Conservation (phyloP, 2,329 filamentous ascomycete species). For the Pezicula rhizophila region DNA sequence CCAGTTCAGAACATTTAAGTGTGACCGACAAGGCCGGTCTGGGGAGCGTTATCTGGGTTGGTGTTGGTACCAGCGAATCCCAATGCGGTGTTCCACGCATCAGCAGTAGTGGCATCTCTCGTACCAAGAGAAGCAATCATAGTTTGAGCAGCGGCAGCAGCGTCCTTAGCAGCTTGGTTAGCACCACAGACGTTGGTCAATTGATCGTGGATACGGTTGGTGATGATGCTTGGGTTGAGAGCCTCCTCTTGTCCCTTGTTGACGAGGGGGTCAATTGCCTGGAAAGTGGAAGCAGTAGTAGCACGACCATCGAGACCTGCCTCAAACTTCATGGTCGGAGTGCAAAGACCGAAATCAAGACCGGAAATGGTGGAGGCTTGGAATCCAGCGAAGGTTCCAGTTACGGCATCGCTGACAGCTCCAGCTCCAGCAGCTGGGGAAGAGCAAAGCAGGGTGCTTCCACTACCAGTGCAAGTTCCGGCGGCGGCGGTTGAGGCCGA, state of each 20-base stretch:
- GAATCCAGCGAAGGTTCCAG: slow-evolving; percentile 14
- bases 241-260: slow-evolving; percentile 59
- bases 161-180: slow-evolving; percentile 50
- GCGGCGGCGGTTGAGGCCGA: slow-evolving; percentile 12
- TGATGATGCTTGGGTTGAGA: slow-evolving; percentile 68
- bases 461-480: too few relatives aligned
- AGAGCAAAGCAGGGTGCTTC: neutral
- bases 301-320: slow-evolving; percentile 44
- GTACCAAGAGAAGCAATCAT: slow-evolving; percentile 44
- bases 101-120: slow-evolving; percentile 40
- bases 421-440: slow-evolving; percentile 11
- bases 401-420: slow-evolving; percentile 11
- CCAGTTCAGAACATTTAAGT: slow-evolving; percentile 9
- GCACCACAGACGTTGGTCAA: slow-evolving; percentile 60
- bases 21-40: slow-evolving; percentile 23
- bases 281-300: slow-evolving; percentile 59
- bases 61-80: slow-evolving; percentile 29
- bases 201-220: slow-evolving; percentile 66
- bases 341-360: slow-evolving; percentile 43
- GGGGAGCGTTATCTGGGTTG: slow-evolving; percentile 25
- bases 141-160: slow-evolving; percentile 47
- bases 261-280: slow-evolving; percentile 55
- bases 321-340: slow-evolving; percentile 49
- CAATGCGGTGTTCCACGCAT: slow-evolving; percentile 34
- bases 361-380: slow-evolving; percentile 25